Percentiles rank a stretch among this genome's conserved stretches.
Evolutionary conservation across 805 yeast genomes (phyloP).

Genomic region (Komagataella phaffii): DNA sequence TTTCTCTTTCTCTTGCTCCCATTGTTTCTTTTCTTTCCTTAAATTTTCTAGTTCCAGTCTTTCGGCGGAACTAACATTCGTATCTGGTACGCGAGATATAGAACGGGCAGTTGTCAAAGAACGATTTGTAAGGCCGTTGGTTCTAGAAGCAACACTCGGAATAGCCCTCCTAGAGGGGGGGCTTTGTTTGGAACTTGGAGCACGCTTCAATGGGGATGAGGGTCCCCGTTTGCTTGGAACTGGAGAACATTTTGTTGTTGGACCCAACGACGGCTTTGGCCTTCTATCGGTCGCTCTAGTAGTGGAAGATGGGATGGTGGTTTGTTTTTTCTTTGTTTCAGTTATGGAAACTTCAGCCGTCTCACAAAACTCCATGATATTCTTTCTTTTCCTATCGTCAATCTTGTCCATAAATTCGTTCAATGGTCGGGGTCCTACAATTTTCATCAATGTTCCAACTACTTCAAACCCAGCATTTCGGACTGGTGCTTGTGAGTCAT

Average conservation of each 20-base stretch:
- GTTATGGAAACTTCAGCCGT: conserved; percentile 35
- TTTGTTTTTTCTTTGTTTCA: conserved; percentile 4
- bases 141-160: neutral
- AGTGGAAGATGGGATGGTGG: conserved; percentile 4
- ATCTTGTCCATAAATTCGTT: conserved; percentile 48
- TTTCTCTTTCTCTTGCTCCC: conserved; percentile 23
- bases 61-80: conserved; percentile 13
- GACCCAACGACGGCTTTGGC: neutral
- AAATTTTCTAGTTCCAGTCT: conserved; percentile 34
- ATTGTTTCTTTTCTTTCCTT: conserved; percentile 36
- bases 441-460: conserved; percentile 71
- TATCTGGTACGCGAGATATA: conserved; percentile 2
- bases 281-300: neutral
- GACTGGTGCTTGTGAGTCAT: conserved; percentile 76
- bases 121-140: conserved; percentile 1
- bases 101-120: neutral
- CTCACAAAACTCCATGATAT: conserved; percentile 47
- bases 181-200: neutral
- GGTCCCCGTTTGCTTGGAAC: conserved; percentile 61
- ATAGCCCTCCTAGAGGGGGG: conserved; percentile 4
- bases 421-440: conserved; percentile 64
- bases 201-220: conserved; percentile 50
- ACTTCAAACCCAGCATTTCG: conserved; percentile 67
- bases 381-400: conserved; percentile 54
- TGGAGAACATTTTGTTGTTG: conserved; percentile 2